Conservation (phyloP, 2,329 filamentous ascomycete species). For the Claviceps fusiformis region DNA sequence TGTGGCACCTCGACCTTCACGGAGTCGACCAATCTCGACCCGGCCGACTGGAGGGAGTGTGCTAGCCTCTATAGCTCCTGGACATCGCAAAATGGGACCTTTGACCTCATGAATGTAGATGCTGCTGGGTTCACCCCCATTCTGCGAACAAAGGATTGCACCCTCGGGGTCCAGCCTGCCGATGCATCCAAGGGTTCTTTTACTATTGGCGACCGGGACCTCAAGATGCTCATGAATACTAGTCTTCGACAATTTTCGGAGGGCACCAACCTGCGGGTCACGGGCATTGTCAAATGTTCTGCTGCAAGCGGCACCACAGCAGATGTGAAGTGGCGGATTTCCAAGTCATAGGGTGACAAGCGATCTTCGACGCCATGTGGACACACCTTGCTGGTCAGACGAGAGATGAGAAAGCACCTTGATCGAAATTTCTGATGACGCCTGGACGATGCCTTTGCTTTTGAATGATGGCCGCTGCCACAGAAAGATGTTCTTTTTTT, state of each 20-base stretch:
- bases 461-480: background rate
- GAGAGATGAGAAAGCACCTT: background rate
- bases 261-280: slow-evolving; percentile 11
- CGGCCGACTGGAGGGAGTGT: slow-evolving; percentile 19
- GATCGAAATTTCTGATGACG: background rate
- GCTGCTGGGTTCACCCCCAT: slow-evolving; percentile 11
- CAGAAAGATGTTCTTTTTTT: background rate
- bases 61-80: slow-evolving; percentile 18
- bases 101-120: slow-evolving; percentile 11
- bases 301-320: slow-evolving; percentile 7
- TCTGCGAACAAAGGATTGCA: slow-evolving; percentile 14
- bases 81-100: slow-evolving; percentile 17
- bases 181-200: slow-evolving; percentile 8
- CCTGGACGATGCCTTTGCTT: background rate
- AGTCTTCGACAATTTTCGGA: slow-evolving; percentile 10
- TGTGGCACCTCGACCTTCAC: slow-evolving; percentile 16
- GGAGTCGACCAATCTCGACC: slow-evolving; percentile 8
- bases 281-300: slow-evolving; percentile 11
- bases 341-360: slow-evolving; percentile 7
- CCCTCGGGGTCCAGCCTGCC: slow-evolving; percentile 14
- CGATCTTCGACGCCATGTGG: slow-evolving; percentile 1
- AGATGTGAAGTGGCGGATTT: slow-evolving; percentile 13
- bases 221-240: slow-evolving; percentile 10
- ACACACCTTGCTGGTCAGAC: background rate
- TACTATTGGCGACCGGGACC: slow-evolving; percentile 13